Percentiles rank a stretch among this genome's conserved stretches.
Evolutionary conservation across 148 eudicot species (phyloP).

Genomic region (Rhododendron mucronatum): DNA sequence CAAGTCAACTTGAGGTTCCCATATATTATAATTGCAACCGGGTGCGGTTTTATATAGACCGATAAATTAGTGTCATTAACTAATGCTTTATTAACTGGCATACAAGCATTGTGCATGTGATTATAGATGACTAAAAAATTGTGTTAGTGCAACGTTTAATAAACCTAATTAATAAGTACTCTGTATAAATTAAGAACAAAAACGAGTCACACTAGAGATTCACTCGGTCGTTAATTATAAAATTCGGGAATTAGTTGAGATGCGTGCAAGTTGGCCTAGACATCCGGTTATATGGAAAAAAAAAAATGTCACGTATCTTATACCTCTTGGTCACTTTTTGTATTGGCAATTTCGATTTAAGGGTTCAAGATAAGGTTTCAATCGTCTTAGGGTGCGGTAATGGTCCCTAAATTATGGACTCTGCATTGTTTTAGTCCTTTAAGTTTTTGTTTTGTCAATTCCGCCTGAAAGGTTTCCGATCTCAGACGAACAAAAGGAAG

Average conservation of each 20-base stretch:
- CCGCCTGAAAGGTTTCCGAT: neutral
- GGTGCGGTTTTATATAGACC: neutral
- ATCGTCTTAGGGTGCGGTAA: neutral
- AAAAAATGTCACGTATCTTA: neutral
- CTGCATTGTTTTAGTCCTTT: neutral
- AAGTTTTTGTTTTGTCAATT: neutral
- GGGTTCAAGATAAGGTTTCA: neutral
- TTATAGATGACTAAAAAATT: neutral
- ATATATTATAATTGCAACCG: neutral
- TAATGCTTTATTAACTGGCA: neutral
- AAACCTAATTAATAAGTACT: neutral
- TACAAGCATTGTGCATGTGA: neutral
- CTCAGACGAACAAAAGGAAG: neutral
- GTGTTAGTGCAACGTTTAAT: neutral
- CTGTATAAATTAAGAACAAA: neutral
- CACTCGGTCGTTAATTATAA: no score
- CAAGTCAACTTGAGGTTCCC: neutral
- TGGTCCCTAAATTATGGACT: neutral
- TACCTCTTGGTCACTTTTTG: neutral
- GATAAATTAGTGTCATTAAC: neutral
- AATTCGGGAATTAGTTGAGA: no score
- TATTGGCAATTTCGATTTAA: neutral
- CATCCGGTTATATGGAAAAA: no score
- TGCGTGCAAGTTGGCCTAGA: accelerated
- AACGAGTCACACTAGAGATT: neutral